phyloP scores from a whole-genome alignment of 169 alveolate genomes.

The Eimeria falciformis region DNA sequence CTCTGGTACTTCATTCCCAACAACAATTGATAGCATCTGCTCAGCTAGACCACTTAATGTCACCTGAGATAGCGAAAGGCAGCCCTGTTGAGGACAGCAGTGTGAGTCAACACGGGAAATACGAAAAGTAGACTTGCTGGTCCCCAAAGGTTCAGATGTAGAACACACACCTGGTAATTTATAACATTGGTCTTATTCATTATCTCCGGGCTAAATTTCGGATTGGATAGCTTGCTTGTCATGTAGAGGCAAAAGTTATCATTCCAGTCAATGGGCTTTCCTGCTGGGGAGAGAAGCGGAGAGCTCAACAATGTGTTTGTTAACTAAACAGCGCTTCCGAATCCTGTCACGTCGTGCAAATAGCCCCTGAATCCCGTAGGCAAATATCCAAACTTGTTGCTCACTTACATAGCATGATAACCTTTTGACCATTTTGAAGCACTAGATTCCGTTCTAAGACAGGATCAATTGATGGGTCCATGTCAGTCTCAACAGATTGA shows the following conservation, averaged over 20 bases:
- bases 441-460: constrained; percentile 92
- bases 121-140: neutral
- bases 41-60: constrained; percentile 93
- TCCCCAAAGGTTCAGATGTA: neutral
- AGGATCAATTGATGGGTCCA: constrained; percentile 96
- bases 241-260: constrained; percentile 90
- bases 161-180: constrained; percentile 84
- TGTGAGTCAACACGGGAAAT: neutral
- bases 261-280: constrained; percentile 83
- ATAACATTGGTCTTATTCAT: constrained; percentile 95
- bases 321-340: neutral
- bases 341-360: too few species aligned
- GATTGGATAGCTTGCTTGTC: constrained; percentile 95
- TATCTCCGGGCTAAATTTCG: constrained; percentile 95
- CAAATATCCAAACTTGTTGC: neutral
- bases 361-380: too few species aligned
- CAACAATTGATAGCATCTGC: constrained; percentile 94
- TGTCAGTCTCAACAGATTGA: constrained; percentile 94
- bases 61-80: constrained; percentile 76
- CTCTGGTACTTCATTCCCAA: constrained; percentile 95
- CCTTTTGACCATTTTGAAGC: constrained; percentile 90
- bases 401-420: constrained; percentile 78
- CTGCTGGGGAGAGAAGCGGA: constrained; percentile 77
- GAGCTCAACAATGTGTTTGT: neutral
- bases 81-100: neutral